A percentile compares a stretch with the other conserved stretches of the same genome.
Evolutionary conservation across 495 filamentous ascomycete species (phyloP).

Genomic region (Penicillium soppii): DNA sequence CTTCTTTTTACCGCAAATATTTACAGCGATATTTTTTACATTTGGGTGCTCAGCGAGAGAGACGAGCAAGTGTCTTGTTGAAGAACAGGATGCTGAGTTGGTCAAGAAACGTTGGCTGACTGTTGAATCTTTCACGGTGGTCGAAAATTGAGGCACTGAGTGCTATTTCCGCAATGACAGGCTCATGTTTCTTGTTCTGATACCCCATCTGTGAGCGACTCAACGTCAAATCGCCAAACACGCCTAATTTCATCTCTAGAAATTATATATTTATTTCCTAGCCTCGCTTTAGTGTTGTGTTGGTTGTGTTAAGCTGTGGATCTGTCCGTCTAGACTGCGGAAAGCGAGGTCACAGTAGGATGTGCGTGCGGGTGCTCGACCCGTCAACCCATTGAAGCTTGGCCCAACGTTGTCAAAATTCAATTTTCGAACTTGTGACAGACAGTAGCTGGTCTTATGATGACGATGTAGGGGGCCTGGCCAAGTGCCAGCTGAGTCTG

Average conservation of each 20-base stretch:
- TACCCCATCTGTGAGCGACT: neutral
- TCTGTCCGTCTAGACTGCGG: neutral
- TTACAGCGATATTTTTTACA: neutral
- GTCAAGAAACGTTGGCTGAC: conserved; percentile 1
- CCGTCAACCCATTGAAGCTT: neutral
- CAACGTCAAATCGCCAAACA: neutral
- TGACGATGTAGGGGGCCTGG: no score
- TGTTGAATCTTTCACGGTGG: neutral
- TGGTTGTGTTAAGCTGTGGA: neutral
- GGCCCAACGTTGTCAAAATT: neutral
- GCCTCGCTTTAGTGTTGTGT: neutral
- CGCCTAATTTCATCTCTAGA: neutral
- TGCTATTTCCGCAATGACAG: neutral
- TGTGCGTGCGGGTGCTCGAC: neutral
- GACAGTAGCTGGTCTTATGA: no score
- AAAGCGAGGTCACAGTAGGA: neutral
- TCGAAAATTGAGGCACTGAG: neutral
- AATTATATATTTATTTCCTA: neutral
- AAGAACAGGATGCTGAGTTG: neutral
- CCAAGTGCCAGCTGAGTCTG: no score
- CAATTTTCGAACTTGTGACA: neutral
- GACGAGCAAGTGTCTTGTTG: neutral
- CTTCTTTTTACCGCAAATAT: neutral
- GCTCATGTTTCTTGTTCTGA: neutral
- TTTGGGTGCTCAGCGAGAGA: neutral